phyloP scores from a whole-genome alignment of 2,329 filamentous ascomycete species.

The Nothomitra cinnamomea region DNA sequence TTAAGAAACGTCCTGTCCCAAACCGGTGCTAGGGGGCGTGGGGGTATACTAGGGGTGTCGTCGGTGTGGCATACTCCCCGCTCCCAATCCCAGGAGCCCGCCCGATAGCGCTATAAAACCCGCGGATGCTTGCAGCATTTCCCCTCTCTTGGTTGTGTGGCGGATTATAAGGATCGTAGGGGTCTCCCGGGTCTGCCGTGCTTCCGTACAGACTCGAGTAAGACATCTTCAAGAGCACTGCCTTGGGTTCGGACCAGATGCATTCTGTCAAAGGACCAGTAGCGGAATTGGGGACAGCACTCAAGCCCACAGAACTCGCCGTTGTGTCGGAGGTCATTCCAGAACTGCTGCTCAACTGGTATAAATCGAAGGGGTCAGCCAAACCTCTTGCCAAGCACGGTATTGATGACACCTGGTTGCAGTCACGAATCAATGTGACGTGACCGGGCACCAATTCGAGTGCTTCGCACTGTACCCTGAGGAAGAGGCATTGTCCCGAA shows the following conservation, averaged over 20 bases:
- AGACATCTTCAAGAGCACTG: conserved; percentile 8
- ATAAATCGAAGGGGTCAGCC: background rate
- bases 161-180: conserved; percentile 20
- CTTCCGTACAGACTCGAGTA: conserved; percentile 10
- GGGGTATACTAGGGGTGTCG: conserved; percentile 11
- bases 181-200: conserved; percentile 19
- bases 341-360: background rate
- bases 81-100: background rate
- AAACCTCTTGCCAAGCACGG: background rate
- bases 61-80: conserved; percentile 7
- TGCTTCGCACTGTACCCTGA: conserved; percentile 40
- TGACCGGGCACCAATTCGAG: conserved; percentile 5
- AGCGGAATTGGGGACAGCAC: background rate
- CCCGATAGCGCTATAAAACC: conserved; percentile 5
- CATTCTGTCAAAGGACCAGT: background rate
- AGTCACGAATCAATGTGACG: conserved; percentile 7
- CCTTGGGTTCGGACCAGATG: conserved; percentile 8
- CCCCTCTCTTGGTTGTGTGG: conserved; percentile 19
- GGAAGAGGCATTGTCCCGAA: conserved; percentile 49
- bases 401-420: conserved; percentile 1
- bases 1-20: conserved; percentile 6
- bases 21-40: conserved; percentile 6
- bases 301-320: background rate
- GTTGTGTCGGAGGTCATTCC: conserved; percentile 1
- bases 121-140: conserved; percentile 6